Evolutionary conservation across 2,329 filamentous ascomycete genomes (phyloP), one percentile per base, ranked within the genome.

Genomic region (Penicillium sumatraense): DNA sequence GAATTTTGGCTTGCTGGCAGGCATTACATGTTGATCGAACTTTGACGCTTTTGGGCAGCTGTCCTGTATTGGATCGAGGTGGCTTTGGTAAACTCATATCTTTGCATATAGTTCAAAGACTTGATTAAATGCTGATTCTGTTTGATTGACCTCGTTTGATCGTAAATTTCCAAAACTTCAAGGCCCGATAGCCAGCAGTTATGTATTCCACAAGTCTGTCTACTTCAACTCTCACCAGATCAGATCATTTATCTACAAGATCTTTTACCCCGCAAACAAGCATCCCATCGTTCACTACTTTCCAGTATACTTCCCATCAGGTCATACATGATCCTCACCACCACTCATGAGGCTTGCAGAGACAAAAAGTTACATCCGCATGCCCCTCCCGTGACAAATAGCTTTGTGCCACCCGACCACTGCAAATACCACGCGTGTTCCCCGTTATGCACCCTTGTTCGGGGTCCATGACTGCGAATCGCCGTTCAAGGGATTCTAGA

Each of bases 401-500:
- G 14, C 7, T 33, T 53, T 42, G 58, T 62, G 52, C 50, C 45
- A 62, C 59, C 44, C 36, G 44, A 48, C 24, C 16, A 82, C n/a
- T 13, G 11, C 10, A 27, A 21, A 21, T 46, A 46, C 42, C 42
- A 29, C 27, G 42, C 42, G 18, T 46, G 42, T 11, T 46, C 42
- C 42, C 42, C 42, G 42, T 31, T 29, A 20, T 46, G 26, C 16
- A 13, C 11, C 4, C 18, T 46, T 31, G 16, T 20, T 46, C 42
- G 42, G 42, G 26, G 16, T 33, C 27, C 26, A 46, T 29, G 21
- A 23, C n/a, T 31, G 26, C 26, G n/a, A 46, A 21, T 46, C 26
- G 27, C 42, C 42, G 42, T 31, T 23, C 14, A 46, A 16, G 21
- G 13, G 90, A 93, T 75, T 75, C 91, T 14, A 89, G 88, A 5